These are phyloP conservation scores for Hanseniaspora lindneri DNA, from an alignment of 805 yeast genomes.

Conservation along the genomic window DNA sequence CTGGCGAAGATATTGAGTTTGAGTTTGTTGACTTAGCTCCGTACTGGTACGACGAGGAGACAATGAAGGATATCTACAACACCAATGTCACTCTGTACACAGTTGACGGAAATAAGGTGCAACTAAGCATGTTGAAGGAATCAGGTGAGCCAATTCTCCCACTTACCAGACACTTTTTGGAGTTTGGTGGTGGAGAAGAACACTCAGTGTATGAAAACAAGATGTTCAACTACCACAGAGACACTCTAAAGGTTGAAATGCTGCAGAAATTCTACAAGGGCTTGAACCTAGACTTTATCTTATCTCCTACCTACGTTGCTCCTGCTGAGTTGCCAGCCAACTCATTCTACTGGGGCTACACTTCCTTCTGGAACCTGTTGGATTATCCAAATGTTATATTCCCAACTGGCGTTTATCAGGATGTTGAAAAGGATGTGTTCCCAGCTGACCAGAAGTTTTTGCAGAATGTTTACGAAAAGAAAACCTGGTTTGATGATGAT, in stretches of 20 bases:
- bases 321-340: constrained; percentile 58
- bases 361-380: constrained; percentile 57
- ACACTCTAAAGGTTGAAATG: constrained; percentile 41
- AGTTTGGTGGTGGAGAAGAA: constrained; percentile 47
- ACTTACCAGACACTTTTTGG: constrained; percentile 50
- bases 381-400: constrained; percentile 57
- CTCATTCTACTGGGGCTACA: constrained; percentile 69
- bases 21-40: constrained; percentile 39
- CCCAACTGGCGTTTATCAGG: constrained; percentile 53
- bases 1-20: constrained; percentile 34
- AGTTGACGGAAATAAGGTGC: constrained; percentile 56
- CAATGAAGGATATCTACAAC: constrained; percentile 20
- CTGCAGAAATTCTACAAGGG: constrained; percentile 20
- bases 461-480: constrained; percentile 21
- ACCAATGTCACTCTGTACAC: constrained; percentile 35
- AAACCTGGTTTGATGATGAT: constrained; percentile 21
- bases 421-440: constrained; percentile 42
- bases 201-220: constrained; percentile 42
- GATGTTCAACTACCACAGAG: constrained; percentile 44
- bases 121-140: constrained; percentile 38
- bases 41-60: constrained; percentile 22
- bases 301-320: constrained; percentile 57
- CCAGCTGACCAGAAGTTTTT: constrained; percentile 16
- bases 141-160: constrained; percentile 63
- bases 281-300: constrained; percentile 41